phyloP scores from a whole-genome alignment of 1,139 yeast species.

The Scheffersomyces lignicola region DNA sequence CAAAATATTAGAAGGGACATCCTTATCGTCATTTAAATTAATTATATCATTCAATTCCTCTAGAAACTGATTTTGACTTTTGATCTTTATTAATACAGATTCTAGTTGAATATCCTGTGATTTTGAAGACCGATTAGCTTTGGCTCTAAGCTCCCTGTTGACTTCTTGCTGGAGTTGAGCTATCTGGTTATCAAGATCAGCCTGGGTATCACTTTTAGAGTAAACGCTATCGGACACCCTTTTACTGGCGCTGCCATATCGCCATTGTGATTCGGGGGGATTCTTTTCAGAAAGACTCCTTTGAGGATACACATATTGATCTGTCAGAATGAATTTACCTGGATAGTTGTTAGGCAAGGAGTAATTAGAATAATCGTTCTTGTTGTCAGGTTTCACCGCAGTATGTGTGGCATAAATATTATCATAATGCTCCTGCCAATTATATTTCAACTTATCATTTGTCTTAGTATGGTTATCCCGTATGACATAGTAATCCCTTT shows the following conservation, averaged over 20 bases:
- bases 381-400: neutral
- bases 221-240: neutral
- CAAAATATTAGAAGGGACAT: conserved; percentile 9
- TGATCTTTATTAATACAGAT: conserved; percentile 14
- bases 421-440: neutral
- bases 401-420: neutral
- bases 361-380: neutral
- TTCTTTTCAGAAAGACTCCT: too few species aligned
- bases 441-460: conserved; percentile 4
- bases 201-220: neutral
- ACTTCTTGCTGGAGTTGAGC: conserved; percentile 17
- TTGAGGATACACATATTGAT: too few species aligned
- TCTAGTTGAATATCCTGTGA: conserved; percentile 11
- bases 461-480: conserved; percentile 5
- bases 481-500: neutral
- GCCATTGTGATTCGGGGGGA: too few species aligned
- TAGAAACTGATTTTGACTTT: conserved; percentile 22
- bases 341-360: conserved; percentile 3
- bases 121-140: conserved; percentile 8
- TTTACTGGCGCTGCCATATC: too few species aligned
- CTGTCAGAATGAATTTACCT: neutral
- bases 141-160: conserved; percentile 13
- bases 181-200: conserved; percentile 11
- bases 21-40: conserved; percentile 17
- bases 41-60: conserved; percentile 21